Evolutionary conservation across 306 rosid species (phyloP), one percentile per base, ranked within the genome.

Genomic region (Oemleria cerasiformis): DNA sequence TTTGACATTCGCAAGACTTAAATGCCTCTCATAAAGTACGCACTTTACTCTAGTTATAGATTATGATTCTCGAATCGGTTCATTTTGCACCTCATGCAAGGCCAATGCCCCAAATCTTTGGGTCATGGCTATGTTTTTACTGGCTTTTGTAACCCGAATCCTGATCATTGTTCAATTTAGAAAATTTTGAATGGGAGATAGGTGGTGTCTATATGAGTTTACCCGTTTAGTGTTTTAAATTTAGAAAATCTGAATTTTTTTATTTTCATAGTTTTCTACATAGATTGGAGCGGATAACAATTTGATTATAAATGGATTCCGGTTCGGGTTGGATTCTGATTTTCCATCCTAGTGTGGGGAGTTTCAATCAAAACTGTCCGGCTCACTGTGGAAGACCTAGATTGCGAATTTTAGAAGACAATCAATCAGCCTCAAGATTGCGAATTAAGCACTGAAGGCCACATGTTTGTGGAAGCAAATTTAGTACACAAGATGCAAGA

Each of bases 1-100:
- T 86, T 76, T 92, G 81, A 90, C 98, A 65, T 90, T 88, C 77
- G 96, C 96, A 53, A 86, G 96, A 63, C 91, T 86, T 65, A 84
- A 79, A 82, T 88, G 92, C 77, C 45, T 82, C 64, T 79, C 75
- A 45, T 86, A 75, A 81, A 59, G 44, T 70, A 70, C 7, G 54
- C 64, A 6, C 5, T 56, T 57, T 8, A 54, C 8, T 69, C n/a
- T 53, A 38, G 49, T 19, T 53, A 68, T 55, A 43, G 66, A 17
- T 34, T 17, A 2, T 5, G 55, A 23, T 14, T 68, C 25, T 68
- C n/a, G 45, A 68, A 2, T 20, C 5, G 15, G 43, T 39, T 40
- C 16, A 62, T n/a, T 53, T 53, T 23, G 11, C 55, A 12, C 25
- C 7, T 48, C 17, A 2, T 39, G 73, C 19, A 14, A 69, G 23